Evolutionary conservation across 139 green algal genomes (phyloP).

Genomic region (Chlorella sorokiniana): DNA sequence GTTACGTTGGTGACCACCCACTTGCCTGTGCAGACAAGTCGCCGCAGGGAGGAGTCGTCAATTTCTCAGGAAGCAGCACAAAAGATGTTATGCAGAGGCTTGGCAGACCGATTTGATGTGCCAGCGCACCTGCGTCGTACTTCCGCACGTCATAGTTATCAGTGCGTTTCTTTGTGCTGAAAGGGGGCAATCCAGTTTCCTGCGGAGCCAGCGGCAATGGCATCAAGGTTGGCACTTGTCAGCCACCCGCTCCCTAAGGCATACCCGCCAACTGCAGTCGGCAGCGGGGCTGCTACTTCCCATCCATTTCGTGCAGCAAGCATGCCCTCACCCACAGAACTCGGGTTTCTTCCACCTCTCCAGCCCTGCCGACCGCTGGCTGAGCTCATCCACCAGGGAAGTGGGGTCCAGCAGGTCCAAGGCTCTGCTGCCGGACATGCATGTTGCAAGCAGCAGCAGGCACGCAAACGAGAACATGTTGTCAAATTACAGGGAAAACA

Average conservation of each 20-base stretch:
- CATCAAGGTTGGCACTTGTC: too few species aligned
- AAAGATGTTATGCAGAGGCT: background rate
- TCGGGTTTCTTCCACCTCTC: constrained; percentile 38
- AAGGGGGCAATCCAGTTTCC: constrained; percentile 38
- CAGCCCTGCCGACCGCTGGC: background rate
- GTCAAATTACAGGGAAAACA: too few species aligned
- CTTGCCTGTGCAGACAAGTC: constrained; percentile 6
- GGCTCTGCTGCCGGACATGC: background rate
- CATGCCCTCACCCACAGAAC: constrained; percentile 20
- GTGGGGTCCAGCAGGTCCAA: background rate
- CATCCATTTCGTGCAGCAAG: background rate
- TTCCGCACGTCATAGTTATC: constrained; percentile 34
- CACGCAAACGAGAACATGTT: background rate
- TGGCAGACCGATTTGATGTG: background rate
- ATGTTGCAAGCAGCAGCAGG: background rate
- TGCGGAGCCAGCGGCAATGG: too few species aligned
- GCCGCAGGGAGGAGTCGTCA: background rate
- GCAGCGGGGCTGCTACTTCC: background rate
- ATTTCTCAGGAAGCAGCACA: background rate
- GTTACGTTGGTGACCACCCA: constrained; percentile 30
- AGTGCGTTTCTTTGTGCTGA: constrained; percentile 4
- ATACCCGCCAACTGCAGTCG: too few species aligned
- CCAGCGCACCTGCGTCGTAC: constrained; percentile 14
- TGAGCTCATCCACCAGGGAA: background rate
- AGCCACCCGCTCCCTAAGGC: background rate